phyloP scores from a whole-genome alignment of 2,329 filamentous ascomycete genomes.

The Arachnomyces sp. region DNA sequence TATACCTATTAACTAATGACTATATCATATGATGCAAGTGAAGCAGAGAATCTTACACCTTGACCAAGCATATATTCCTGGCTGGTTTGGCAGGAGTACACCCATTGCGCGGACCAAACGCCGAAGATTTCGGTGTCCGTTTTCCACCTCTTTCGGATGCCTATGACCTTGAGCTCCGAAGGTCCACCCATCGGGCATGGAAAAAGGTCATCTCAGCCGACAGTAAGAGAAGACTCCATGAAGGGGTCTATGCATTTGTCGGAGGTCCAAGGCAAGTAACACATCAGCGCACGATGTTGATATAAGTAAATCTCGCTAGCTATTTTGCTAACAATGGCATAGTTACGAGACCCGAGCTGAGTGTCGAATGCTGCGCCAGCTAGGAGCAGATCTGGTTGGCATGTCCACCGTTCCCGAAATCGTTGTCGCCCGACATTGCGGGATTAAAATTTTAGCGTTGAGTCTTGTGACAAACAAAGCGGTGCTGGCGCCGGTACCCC shows the following conservation, averaged over 20 bases:
- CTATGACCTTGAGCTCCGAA: slow-evolving; percentile 56
- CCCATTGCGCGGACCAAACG: slow-evolving; percentile 56
- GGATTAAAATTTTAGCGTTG: slow-evolving; percentile 56
- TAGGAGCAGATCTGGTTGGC: slow-evolving; percentile 62
- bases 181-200: slow-evolving; percentile 52
- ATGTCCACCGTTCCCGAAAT: slow-evolving; percentile 66
- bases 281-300: neutral
- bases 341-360: slow-evolving; percentile 60
- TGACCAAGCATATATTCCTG: slow-evolving; percentile 52
- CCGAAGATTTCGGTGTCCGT: slow-evolving; percentile 54
- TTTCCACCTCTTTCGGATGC: slow-evolving; percentile 60
- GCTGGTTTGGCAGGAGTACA: slow-evolving; percentile 55
- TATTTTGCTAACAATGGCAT: slow-evolving; percentile 11
- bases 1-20: slow-evolving; percentile 3
- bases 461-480: slow-evolving; percentile 60
- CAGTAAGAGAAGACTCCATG: slow-evolving; percentile 48
- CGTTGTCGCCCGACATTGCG: slow-evolving; percentile 56
- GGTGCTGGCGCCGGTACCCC: slow-evolving; percentile 51
- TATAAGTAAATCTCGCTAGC: slow-evolving; percentile 1
- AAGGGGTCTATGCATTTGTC: slow-evolving; percentile 60
- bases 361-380: slow-evolving; percentile 52
- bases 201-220: slow-evolving; percentile 39
- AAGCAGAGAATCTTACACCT: slow-evolving; percentile 12
- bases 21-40: neutral
- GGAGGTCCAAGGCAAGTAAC: slow-evolving; percentile 50